phyloP scores from a whole-genome alignment of 345 rosid species.

The Moringa oleifera region DNA sequence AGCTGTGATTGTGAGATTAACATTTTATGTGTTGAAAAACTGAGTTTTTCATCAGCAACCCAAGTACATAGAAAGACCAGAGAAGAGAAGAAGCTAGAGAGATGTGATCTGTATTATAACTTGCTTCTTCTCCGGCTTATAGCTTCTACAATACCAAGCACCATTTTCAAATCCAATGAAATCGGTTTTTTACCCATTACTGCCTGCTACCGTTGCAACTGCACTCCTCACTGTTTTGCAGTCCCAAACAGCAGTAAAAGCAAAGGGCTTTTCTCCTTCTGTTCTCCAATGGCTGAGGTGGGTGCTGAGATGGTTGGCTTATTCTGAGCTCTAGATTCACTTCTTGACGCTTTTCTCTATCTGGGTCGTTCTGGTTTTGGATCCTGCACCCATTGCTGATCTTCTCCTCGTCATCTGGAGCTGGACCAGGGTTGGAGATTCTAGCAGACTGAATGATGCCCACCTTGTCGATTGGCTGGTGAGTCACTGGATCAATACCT shows the following conservation, averaged over 20 bases:
- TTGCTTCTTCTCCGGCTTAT: neutral
- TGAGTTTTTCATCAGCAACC: neutral
- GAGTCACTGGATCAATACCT: slow-evolving; percentile 65
- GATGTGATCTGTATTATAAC: neutral
- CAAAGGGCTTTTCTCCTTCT: slow-evolving; percentile 9
- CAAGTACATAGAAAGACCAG: neutral
- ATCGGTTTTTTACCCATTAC: slow-evolving; percentile 36
- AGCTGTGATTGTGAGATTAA: neutral
- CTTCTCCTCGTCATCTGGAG: slow-evolving; percentile 12
- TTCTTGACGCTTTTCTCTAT: slow-evolving; percentile 10
- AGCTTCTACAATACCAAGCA: slow-evolving; percentile 54
- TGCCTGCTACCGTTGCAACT: slow-evolving; percentile 9
- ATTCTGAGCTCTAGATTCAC: slow-evolving; percentile 33
- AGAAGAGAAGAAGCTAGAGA: neutral
- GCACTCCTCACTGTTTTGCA: slow-evolving; percentile 11
- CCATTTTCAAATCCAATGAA: slow-evolving; percentile 53
- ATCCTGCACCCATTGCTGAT: neutral
- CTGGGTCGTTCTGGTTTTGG: slow-evolving; percentile 14
- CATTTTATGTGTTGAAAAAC: neutral
- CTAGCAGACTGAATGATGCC: neutral
- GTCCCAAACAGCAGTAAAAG: slow-evolving; percentile 22
- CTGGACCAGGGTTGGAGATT: slow-evolving; percentile 1
- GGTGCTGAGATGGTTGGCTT: slow-evolving; percentile 23
- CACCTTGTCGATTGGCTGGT: slow-evolving; percentile 30
- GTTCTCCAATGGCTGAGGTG: slow-evolving; percentile 3